Base-by-base conservation (phyloP, 2,329 filamentous ascomycete species). In the Mycocentrospora acerina region DNA sequence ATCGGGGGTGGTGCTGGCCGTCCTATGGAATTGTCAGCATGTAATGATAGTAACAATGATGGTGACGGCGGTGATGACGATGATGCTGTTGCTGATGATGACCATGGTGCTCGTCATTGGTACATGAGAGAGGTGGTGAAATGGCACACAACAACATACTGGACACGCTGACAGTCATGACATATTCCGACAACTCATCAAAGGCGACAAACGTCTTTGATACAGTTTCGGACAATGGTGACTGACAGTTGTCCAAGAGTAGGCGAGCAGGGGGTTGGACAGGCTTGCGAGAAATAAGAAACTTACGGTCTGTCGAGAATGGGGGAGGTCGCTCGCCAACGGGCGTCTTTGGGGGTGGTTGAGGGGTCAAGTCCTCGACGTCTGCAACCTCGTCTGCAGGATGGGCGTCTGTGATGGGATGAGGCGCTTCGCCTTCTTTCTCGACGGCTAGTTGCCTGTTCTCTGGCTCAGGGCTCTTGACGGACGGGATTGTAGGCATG, bases 401-500 rank as follows among this genome's bases (percentile, higher is more conserved):
- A 40, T 69, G 67, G 28, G 69, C 64, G 32, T 66, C 62, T 10
- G 68, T 44, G 1, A 70, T 48, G 17, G 71, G 65, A 37, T 76
- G 70, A 24, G 69, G 62, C 13, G 62, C 55, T 14, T 71, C 59
- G 40, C 82, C 78, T 55, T 82, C 79, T 16, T 80, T 79, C 39
- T 75, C 75, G 44, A 78, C 53, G 37, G 59, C 51, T 17, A 70
- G 50, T 63, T 75, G 48, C 32, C 58, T 62, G 12, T 69, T 57
- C 35, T 72, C 70, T 40, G 69, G 46, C 43, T 73, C 74, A 7
- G 75, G 76, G 40, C 76, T 80, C 43, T 40, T 59, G 15, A 69
- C 67, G 40, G 64, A 77, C 46, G 80, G 77, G 79, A 95, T 81
- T 8, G 88, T 88, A 11, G 88, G 87, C 42, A 95, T 68, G 7